Conservation (phyloP, 352 stramenopile genomes). For the Aphanomyces euteiches region DNA sequence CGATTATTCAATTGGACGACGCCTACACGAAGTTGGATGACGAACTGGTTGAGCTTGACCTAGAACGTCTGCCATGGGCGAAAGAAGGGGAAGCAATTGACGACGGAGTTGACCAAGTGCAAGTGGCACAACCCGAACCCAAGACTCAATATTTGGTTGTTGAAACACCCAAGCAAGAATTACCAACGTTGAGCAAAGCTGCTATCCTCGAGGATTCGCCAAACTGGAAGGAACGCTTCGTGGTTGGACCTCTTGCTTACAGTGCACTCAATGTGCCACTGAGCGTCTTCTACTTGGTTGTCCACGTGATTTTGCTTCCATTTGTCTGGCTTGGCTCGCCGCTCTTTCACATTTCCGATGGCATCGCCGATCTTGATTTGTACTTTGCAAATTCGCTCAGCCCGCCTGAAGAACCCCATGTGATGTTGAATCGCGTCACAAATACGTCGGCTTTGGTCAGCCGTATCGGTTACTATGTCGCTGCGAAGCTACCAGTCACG, state of each 20-base stretch:
- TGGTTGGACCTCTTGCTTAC: background rate
- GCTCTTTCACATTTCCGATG: constrained; percentile 36
- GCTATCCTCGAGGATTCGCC: background rate
- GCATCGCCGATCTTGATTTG: constrained; percentile 71
- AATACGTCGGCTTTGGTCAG: background rate
- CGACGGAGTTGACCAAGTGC: background rate
- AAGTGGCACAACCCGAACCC: background rate
- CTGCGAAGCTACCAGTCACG: constrained; percentile 39
- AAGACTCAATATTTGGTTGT: too few relatives aligned
- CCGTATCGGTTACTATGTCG: constrained; percentile 65
- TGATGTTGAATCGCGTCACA: constrained; percentile 1
- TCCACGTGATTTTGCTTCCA: constrained; percentile 57
- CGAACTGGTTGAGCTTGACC: background rate
- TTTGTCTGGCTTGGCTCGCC: constrained; percentile 50
- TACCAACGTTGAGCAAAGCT: background rate
- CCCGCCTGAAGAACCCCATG: constrained; percentile 14
- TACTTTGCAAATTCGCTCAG: constrained; percentile 53
- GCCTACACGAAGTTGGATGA: background rate
- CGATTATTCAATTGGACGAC: background rate
- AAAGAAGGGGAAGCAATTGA: constrained; percentile 16
- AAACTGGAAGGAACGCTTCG: constrained; percentile 27
- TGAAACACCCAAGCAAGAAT: background rate
- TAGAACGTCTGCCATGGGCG: constrained; percentile 7
- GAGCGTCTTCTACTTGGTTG: constrained; percentile 49
- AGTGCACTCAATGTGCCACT: constrained; percentile 40